phyloP scores from a whole-genome alignment of 306 rosid genomes.

The Vachellia collinsii region DNA sequence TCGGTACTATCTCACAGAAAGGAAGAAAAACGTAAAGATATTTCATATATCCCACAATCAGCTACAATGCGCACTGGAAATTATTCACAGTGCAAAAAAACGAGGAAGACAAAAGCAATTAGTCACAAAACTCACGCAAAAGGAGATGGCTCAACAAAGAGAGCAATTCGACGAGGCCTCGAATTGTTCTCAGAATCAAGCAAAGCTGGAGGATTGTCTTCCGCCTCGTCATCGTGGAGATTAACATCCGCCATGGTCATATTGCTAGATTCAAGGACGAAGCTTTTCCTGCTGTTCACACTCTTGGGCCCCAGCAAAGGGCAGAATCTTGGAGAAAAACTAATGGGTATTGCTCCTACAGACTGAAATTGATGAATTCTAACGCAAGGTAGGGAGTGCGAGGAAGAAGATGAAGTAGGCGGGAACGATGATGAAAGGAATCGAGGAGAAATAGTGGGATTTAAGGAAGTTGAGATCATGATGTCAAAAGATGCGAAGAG shows the following conservation, averaged over 20 bases:
- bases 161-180: conserved; percentile 91
- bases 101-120: not conserved
- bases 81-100: not conserved
- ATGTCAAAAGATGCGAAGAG: conserved; percentile 30
- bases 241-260: conserved; percentile 71
- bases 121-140: conserved; percentile 69
- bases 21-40: not conserved
- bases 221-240: conserved; percentile 46
- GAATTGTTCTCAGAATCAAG: conserved; percentile 63
- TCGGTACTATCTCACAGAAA: not conserved
- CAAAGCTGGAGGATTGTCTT: conserved; percentile 68
- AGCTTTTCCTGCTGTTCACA: conserved; percentile 35
- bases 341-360: conserved; percentile 47
- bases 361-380: conserved; percentile 37
- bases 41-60: conserved; percentile 32
- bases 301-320: conserved; percentile 32
- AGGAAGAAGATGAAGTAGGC: conserved; percentile 10
- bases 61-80: conserved; percentile 1
- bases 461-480: conserved; percentile 64
- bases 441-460: conserved; percentile 67
- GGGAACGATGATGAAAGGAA: conserved; percentile 37
- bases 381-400: conserved; percentile 14
- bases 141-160: conserved; percentile 98
- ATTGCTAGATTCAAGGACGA: conserved; percentile 48
- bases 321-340: conserved; percentile 36